These are phyloP conservation scores for Acacia concinna DNA, from an alignment of 331 rosid species.

Conservation along the genomic window DNA sequence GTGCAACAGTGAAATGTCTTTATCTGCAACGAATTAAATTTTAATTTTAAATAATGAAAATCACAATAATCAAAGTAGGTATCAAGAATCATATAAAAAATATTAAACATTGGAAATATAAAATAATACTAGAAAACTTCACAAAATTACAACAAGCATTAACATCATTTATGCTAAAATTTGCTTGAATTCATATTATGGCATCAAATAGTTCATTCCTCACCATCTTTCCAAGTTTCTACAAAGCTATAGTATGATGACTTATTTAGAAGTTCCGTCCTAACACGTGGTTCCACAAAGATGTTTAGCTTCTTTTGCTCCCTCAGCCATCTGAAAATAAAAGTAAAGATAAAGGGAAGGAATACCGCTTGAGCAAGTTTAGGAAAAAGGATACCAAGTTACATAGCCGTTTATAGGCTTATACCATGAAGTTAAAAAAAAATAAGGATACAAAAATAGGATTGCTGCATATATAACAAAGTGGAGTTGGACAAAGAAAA, in stretches of 20 bases:
- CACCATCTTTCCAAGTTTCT: slow-evolving; percentile 87
- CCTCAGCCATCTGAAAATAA: slow-evolving; percentile 75
- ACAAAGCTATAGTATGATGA: slow-evolving; percentile 76
- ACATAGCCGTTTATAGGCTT: slow-evolving; percentile 17
- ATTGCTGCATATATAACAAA: slow-evolving; percentile 8
- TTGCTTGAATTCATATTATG: slow-evolving; percentile 10
- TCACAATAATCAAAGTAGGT: background rate
- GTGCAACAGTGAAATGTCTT: slow-evolving; percentile 66
- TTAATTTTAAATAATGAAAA: background rate
- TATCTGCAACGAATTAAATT: slow-evolving; percentile 48
- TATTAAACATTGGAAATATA: slow-evolving; percentile 2
- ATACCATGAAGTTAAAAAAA: slow-evolving; percentile 14
- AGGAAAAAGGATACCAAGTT: slow-evolving; percentile 2
- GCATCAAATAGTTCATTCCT: slow-evolving; percentile 41
- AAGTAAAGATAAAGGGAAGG: background rate
- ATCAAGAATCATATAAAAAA: slow-evolving; percentile 11
- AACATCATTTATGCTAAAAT: background rate
- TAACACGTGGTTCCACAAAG: slow-evolving; percentile 87
- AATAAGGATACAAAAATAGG: slow-evolving; percentile 6
- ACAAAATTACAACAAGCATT: background rate
- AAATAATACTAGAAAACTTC: background rate
- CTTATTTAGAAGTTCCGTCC: slow-evolving; percentile 71
- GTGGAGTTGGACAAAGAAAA: slow-evolving; percentile 6
- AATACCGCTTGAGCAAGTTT: slow-evolving; percentile 14
- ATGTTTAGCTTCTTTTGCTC: slow-evolving; percentile 66